phyloP scores from a whole-genome alignment of 805 yeast genomes.

The Zygoascus flipseniorum region DNA sequence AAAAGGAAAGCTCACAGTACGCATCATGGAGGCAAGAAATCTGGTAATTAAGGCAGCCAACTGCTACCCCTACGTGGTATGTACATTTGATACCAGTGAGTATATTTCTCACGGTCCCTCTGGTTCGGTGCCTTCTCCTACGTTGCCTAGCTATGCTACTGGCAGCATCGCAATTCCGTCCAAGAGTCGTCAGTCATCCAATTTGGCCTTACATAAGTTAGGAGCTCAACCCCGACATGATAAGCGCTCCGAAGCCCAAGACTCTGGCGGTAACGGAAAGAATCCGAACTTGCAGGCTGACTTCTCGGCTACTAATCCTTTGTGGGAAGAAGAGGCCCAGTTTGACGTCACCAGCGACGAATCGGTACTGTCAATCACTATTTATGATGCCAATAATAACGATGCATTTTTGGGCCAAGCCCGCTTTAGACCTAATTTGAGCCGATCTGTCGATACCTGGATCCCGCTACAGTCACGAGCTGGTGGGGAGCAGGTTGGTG shows the following conservation, averaged over 20 bases:
- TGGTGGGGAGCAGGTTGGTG: constrained; percentile 66
- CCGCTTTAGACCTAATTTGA: constrained; percentile 52
- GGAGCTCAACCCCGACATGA: constrained; percentile 2
- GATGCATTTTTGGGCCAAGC: constrained; percentile 86
- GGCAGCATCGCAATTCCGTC: constrained; percentile 32
- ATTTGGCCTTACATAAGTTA: constrained; percentile 12
- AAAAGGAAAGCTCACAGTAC: constrained; percentile 68
- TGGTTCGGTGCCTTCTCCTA: constrained; percentile 9
- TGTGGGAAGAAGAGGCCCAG: constrained; percentile 87
- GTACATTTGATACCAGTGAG: constrained; percentile 40
- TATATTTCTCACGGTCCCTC: constrained; percentile 76
- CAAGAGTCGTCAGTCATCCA: constrained; percentile 20
- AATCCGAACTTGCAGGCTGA: background rate
- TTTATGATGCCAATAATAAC: constrained; percentile 75
- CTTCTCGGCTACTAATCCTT: constrained; percentile 41
- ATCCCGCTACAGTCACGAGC: constrained; percentile 62
- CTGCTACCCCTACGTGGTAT: constrained; percentile 52
- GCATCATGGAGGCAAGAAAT: constrained; percentile 70
- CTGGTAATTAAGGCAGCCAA: constrained; percentile 46
- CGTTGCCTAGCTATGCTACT: background rate
- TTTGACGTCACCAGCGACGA: constrained; percentile 75
- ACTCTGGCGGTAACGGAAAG: background rate
- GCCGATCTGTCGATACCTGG: constrained; percentile 53
- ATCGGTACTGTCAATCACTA: constrained; percentile 80
- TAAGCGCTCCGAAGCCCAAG: background rate